Conservation (phyloP, 208 protist genomes). For the Blechomonas ayalai region DNA sequence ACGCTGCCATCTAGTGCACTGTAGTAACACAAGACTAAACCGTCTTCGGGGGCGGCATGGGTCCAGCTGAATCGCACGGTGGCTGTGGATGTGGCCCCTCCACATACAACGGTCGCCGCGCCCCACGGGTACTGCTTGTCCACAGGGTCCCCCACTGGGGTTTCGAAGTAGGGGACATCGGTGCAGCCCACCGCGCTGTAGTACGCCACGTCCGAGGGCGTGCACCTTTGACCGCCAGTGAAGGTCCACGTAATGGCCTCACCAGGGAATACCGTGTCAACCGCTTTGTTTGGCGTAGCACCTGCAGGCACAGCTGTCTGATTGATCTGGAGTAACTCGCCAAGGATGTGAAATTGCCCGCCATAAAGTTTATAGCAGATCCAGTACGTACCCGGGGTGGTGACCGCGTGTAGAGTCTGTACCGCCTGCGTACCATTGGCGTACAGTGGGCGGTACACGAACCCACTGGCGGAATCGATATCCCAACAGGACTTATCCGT, state of each 20-base stretch:
- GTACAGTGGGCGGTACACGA: slow-evolving; percentile 33
- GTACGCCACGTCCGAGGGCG: slow-evolving; percentile 43
- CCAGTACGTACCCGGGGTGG: slow-evolving; percentile 24
- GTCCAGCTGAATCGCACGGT: background rate
- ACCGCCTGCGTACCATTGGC: slow-evolving; percentile 72
- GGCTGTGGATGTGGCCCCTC: slow-evolving; percentile 1
- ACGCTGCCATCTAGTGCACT: slow-evolving; percentile 5
- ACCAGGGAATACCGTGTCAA: slow-evolving; percentile 24
- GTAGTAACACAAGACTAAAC: slow-evolving; percentile 56
- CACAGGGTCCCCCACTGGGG: background rate
- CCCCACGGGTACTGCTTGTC: slow-evolving; percentile 10
- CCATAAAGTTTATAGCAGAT: slow-evolving; percentile 87
- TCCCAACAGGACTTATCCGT: slow-evolving; percentile 15
- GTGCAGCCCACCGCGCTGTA: slow-evolving; percentile 65
- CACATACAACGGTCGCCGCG: background rate
- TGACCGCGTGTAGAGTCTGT: slow-evolving; percentile 25
- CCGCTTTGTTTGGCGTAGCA: slow-evolving; percentile 27
- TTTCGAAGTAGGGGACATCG: slow-evolving; percentile 64
- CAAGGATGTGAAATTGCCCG: slow-evolving; percentile 57
- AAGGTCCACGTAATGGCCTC: slow-evolving; percentile 71
- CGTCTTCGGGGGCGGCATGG: background rate
- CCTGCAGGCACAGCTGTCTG: slow-evolving; percentile 27
- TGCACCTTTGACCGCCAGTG: slow-evolving; percentile 6
- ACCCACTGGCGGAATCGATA: slow-evolving; percentile 1
- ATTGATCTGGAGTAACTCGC: slow-evolving; percentile 12